phyloP scores from a whole-genome alignment of 176 grass and related monocot species.

The Carex cristatella region DNA sequence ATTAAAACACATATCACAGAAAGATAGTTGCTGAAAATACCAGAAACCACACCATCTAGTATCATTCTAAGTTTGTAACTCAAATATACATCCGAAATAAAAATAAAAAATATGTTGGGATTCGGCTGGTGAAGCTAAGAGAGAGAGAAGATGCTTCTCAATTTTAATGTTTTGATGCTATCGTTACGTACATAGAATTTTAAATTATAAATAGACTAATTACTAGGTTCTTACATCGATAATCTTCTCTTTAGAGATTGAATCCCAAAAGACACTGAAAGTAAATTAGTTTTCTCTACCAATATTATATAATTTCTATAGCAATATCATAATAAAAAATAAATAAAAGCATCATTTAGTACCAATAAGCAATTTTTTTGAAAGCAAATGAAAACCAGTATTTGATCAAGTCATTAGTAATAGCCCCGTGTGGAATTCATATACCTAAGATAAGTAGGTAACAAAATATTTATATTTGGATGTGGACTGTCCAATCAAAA shows the following conservation, averaged over 20 bases:
- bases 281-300: neutral
- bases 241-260: neutral
- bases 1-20: neutral
- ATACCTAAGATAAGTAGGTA: no score
- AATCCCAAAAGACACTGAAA: neutral
- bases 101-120: no score
- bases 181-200: neutral
- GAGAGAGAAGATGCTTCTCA: neutral
- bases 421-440: no score
- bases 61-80: neutral
- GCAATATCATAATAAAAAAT: neutral
- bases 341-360: neutral
- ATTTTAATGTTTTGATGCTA: neutral
- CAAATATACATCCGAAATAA: no score
- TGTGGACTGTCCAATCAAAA: no score
- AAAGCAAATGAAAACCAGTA: neutral
- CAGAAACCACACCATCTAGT: neutral
- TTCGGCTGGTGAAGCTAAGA: neutral
- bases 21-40: neutral
- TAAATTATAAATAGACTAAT: neutral
- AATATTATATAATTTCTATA: neutral
- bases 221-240: neutral
- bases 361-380: neutral
- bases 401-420: no score
- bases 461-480: no score